phyloP scores from a whole-genome alignment of 148 eudicot genomes.

The Rhododendron ferrugineum region DNA sequence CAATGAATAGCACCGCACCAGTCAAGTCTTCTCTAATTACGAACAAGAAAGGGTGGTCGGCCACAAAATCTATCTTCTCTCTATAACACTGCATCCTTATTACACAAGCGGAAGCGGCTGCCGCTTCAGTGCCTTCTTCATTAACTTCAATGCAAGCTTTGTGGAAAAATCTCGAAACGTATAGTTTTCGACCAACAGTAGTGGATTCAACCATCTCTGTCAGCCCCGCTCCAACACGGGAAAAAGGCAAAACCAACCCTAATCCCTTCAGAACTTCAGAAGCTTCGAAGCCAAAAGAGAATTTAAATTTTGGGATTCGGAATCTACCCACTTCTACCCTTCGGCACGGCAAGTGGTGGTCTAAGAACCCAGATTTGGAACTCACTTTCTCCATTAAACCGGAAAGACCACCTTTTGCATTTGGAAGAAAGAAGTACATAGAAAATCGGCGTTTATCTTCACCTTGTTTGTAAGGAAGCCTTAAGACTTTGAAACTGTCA shows the following conservation, averaged over 20 bases:
- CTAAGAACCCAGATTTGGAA: constrained; percentile 52
- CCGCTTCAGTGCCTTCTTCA: constrained; percentile 94
- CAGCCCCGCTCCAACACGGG: constrained; percentile 17
- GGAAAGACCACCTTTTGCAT: constrained; percentile 59
- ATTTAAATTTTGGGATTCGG: constrained; percentile 61
- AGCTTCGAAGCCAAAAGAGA: constrained; percentile 73
- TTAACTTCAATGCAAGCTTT: constrained; percentile 79
- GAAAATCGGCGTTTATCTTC: constrained; percentile 67
- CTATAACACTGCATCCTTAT: constrained; percentile 6
- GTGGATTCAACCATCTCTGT: constrained; percentile 67
- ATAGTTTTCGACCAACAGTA: constrained; percentile 12
- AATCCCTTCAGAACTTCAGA: constrained; percentile 53
- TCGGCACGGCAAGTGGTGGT: constrained; percentile 38
- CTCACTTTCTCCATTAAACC: constrained; percentile 44
- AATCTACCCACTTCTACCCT: constrained; percentile 53
- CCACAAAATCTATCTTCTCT: constrained; percentile 54
- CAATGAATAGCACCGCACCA: constrained; percentile 62
- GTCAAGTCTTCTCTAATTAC: constrained; percentile 71
- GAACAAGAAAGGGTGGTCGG: constrained; percentile 84
- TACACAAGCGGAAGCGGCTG: constrained; percentile 60
- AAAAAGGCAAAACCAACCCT: constrained; percentile 44
- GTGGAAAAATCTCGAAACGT: constrained; percentile 63
- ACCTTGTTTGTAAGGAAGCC: constrained; percentile 64
- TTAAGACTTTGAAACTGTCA: constrained; percentile 64
- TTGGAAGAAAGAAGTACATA: constrained; percentile 24